Conservation (phyloP, 116 monocot genomes). For the Papilionanthe hybrid region DNA sequence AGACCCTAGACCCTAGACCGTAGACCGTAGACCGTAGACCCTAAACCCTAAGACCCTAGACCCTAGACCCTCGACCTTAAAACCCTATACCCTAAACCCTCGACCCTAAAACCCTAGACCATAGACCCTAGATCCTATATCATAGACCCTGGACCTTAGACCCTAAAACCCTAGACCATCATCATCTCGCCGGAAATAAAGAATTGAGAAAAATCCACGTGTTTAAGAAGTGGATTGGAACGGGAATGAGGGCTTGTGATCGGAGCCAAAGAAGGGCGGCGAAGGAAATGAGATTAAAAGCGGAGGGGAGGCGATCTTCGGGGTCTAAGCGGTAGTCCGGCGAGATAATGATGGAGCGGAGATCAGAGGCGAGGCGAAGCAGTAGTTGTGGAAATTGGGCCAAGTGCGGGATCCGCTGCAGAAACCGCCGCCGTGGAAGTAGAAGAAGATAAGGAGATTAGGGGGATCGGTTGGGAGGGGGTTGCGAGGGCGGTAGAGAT, state of each 20-base stretch:
- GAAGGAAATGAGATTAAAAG: slow-evolving; percentile 36
- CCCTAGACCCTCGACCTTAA: too few relatives aligned
- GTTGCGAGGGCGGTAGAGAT: slow-evolving; percentile 29
- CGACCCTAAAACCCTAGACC: too few relatives aligned
- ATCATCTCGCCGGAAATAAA: too few relatives aligned
- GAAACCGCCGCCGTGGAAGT: slow-evolving; percentile 78
- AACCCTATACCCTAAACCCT: too few relatives aligned
- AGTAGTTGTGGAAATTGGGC: slow-evolving; percentile 41
- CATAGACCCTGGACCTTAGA: too few relatives aligned
- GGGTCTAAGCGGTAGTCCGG: slow-evolving; percentile 70
- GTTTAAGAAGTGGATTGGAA: slow-evolving; percentile 28
- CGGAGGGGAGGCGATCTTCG: slow-evolving; percentile 67
- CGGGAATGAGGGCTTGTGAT: slow-evolving; percentile 7
- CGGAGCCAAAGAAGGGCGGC: slow-evolving; percentile 43
- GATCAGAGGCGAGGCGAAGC: slow-evolving; percentile 44
- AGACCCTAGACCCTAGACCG: too few relatives aligned
- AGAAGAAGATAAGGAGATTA: slow-evolving; percentile 27
- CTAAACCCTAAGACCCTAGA: too few relatives aligned
- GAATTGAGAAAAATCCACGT: too few relatives aligned
- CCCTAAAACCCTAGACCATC: too few relatives aligned
- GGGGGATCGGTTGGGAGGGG: too few relatives aligned
- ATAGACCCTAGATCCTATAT: too few relatives aligned
- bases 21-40: too few relatives aligned
- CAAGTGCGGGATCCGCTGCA: slow-evolving; percentile 63
- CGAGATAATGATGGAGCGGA: slow-evolving; percentile 38